Percentiles rank a stretch among this genome's conserved stretches.
These are phyloP conservation scores for Ascochyta koolunga DNA, from an alignment of 2,329 filamentous ascomycete species.

Conservation along the genomic window DNA sequence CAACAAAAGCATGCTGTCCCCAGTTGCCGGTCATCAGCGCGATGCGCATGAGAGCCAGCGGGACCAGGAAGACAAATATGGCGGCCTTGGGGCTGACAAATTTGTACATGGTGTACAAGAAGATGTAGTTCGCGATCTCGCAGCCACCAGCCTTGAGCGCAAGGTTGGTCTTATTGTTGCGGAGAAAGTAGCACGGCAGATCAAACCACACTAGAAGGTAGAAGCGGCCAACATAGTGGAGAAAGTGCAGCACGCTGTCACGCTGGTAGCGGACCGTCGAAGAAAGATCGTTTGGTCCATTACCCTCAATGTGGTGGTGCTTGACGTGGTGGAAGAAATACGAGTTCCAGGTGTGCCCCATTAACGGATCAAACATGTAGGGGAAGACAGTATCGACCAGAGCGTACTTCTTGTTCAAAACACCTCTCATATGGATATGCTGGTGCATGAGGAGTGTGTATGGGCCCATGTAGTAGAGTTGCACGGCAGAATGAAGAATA, in stretches of 20 bases:
- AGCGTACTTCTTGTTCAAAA: conserved; percentile 63
- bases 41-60: conserved; percentile 68
- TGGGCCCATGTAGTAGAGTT: conserved; percentile 71
- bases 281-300: conserved; percentile 76
- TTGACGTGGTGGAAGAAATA: conserved; percentile 89
- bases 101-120: conserved; percentile 59
- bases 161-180: conserved; percentile 62
- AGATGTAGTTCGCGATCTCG: conserved; percentile 60
- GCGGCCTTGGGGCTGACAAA: conserved; percentile 61
- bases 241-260: conserved; percentile 69
- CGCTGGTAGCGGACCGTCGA: conserved; percentile 79
- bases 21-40: conserved; percentile 84
- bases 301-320: conserved; percentile 82
- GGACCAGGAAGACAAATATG: conserved; percentile 69
- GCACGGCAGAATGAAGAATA: conserved; percentile 68
- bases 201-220: conserved; percentile 76
- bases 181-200: conserved; percentile 73
- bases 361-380: conserved; percentile 75
- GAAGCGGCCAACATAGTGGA: conserved; percentile 76
- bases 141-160: conserved; percentile 65
- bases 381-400: conserved; percentile 71
- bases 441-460: conserved; percentile 86
- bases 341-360: conserved; percentile 85
- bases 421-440: conserved; percentile 78
- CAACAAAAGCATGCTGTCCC: conserved; percentile 83